Percentiles rank a stretch among this genome's conserved stretches.
phyloP scores from a whole-genome alignment of 169 alveolate genomes.

The Pseudocohnilembus persalinus region DNA sequence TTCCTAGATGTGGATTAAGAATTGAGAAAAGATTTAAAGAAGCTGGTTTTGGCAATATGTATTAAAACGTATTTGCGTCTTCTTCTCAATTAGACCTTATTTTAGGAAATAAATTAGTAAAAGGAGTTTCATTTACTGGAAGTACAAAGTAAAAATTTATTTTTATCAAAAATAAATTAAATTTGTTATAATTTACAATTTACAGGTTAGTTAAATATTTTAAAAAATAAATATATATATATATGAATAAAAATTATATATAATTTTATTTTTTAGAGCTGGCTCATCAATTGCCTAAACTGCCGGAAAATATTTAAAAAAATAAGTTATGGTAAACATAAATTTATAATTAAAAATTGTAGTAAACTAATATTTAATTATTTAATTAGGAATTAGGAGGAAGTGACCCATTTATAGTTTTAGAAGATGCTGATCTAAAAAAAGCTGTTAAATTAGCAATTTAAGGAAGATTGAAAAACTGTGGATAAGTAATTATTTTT shows the following conservation, averaged over 20 bases:
- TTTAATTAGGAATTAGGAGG: slow-evolving; percentile 60
- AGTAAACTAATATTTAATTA: too few species aligned
- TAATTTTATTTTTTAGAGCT: background rate
- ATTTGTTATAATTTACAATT: too few species aligned
- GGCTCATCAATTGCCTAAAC: background rate
- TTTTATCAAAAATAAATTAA: too few species aligned
- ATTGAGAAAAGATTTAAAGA: slow-evolving; percentile 6
- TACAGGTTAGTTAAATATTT: too few species aligned
- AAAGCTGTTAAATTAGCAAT: slow-evolving; percentile 39
- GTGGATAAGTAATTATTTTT: background rate
- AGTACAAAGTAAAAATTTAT: background rate
- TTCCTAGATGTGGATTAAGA: background rate
- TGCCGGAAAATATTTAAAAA: slow-evolving; percentile 55
- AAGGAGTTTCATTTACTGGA: slow-evolving; percentile 62
- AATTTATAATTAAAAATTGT: too few species aligned
- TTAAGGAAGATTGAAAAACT: slow-evolving; percentile 32
- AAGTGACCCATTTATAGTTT: slow-evolving; percentile 65
- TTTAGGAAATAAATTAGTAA: slow-evolving; percentile 45
- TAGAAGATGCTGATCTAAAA: slow-evolving; percentile 57
- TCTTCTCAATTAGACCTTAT: slow-evolving; percentile 34
- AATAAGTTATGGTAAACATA: slow-evolving; percentile 17
- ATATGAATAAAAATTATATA: too few species aligned
- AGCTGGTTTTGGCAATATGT: slow-evolving; percentile 48
- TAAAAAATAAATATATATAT: too few species aligned
- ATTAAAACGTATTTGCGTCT: slow-evolving; percentile 34